Percentiles rank a stretch among this genome's conserved stretches.
Conservation (phyloP, 257 asterid genomes). For the Parsonsia alboflavescens region DNA sequence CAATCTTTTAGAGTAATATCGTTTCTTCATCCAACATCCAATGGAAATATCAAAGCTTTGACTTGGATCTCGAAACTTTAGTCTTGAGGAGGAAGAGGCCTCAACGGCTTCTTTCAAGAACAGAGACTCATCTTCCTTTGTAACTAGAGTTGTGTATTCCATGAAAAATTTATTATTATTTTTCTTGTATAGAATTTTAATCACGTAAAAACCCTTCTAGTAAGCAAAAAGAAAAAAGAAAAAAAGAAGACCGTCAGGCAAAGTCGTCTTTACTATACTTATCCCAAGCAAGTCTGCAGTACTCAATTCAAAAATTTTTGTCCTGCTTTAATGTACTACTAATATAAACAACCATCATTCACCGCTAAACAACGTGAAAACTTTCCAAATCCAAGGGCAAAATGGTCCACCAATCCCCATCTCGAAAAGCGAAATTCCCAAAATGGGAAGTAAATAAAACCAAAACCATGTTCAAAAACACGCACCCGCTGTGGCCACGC, state of each 20-base stretch:
- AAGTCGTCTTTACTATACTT: background rate
- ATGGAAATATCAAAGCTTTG: too few species aligned
- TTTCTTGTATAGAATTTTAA: background rate
- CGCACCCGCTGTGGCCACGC: slow-evolving; percentile 13
- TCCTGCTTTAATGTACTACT: background rate
- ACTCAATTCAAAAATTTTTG: background rate
- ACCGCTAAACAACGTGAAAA: background rate
- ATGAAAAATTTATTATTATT: too few species aligned
- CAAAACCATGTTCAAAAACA: background rate
- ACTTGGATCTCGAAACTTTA: background rate
- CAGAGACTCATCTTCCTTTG: background rate
- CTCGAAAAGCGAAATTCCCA: slow-evolving; percentile 21
- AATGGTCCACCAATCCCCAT: slow-evolving; percentile 20
- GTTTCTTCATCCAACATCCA: too few species aligned
- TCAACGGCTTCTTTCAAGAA: background rate
- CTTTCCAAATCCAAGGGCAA: slow-evolving; percentile 15
- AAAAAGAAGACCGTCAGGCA: too few species aligned
- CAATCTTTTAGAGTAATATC: too few species aligned
- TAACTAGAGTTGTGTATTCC: background rate
- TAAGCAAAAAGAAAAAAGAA: too few species aligned
- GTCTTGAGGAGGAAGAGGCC: background rate
- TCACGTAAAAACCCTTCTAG: too few species aligned
- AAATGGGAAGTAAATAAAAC: slow-evolving; percentile 20
- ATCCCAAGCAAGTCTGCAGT: slow-evolving; percentile 2
- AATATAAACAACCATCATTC: background rate